phyloP scores from a whole-genome alignment of 768 basidiomycete species.

The Leccinum fibrillosum region DNA sequence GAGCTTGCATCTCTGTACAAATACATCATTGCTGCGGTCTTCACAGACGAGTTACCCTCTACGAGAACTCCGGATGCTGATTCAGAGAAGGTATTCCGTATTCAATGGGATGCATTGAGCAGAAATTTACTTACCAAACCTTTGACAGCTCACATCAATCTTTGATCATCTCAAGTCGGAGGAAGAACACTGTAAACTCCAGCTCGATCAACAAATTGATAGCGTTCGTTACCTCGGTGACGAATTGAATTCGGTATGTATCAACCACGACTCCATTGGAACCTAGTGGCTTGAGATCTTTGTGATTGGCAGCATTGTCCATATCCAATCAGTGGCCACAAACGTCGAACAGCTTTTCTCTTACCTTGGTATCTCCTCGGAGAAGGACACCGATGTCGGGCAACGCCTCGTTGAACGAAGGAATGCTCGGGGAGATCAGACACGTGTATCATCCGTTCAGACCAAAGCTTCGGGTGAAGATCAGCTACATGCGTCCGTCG shows the following conservation, averaged over 20 bases:
- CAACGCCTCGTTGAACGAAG: constrained; percentile 12
- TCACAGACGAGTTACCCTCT: background rate
- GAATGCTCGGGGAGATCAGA: constrained; percentile 35
- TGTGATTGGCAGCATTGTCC: constrained; percentile 71
- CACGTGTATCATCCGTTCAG: constrained; percentile 32
- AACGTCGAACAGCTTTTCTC: constrained; percentile 59
- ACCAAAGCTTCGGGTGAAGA: constrained; percentile 30
- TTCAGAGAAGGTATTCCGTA: constrained; percentile 20
- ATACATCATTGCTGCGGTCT: background rate
- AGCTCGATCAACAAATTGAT: constrained; percentile 67
- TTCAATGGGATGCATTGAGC: background rate
- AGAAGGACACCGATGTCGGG: constrained; percentile 13
- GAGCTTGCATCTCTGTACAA: constrained; percentile 29
- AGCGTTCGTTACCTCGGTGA: constrained; percentile 61
- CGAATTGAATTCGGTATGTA: constrained; percentile 38
- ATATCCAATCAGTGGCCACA: constrained; percentile 60
- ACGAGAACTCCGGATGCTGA: constrained; percentile 2
- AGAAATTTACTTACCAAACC: background rate
- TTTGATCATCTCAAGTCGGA: constrained; percentile 46
- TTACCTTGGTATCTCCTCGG: constrained; percentile 43
- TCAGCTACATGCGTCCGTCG: constrained; percentile 33
- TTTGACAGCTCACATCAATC: constrained; percentile 41
- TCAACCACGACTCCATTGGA: background rate
- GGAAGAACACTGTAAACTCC: constrained; percentile 43
- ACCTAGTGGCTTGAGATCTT: constrained; percentile 79